Conservation (phyloP, 805 yeast species). For the Myxozyma nipponensis region DNA sequence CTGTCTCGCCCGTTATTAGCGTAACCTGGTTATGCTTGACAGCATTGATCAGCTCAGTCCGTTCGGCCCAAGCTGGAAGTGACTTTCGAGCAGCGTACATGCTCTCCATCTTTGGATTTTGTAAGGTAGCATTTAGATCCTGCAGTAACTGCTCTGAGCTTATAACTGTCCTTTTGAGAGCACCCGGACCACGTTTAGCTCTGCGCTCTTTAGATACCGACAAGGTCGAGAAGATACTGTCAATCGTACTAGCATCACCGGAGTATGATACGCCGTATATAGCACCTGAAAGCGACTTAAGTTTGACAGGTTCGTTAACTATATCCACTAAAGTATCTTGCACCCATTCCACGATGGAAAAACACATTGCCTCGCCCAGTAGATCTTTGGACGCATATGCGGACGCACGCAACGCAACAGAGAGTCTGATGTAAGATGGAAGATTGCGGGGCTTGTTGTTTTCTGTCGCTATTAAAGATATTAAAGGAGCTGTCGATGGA, state of each 20-base stretch:
- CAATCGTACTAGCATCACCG: constrained; percentile 32
- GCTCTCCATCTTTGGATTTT: constrained; percentile 36
- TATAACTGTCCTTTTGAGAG: constrained; percentile 1
- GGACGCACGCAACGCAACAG: constrained; percentile 35
- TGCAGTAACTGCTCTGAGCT: constrained; percentile 35
- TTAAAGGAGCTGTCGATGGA: constrained; percentile 22
- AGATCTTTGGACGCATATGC: constrained; percentile 36
- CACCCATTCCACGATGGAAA: constrained; percentile 71
- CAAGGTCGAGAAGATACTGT: constrained; percentile 16
- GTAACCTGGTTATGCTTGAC: constrained; percentile 61
- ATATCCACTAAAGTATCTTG: constrained; percentile 56
- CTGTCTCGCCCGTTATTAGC: constrained; percentile 92
- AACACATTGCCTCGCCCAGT: constrained; percentile 69
- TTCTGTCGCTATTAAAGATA: constrained; percentile 26
- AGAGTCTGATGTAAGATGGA: constrained; percentile 49
- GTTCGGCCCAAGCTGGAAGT: constrained; percentile 83
- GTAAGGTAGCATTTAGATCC: constrained; percentile 39
- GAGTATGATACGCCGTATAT: constrained; percentile 27
- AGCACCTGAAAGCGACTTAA: constrained; percentile 40
- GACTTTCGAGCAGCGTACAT: constrained; percentile 48
- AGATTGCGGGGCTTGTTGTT: constrained; percentile 28
- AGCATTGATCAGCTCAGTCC: constrained; percentile 50
- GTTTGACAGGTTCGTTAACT: constrained; percentile 71
- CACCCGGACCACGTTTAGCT: not conserved
- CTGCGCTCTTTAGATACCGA: constrained; percentile 3